Conservation (phyloP, 2,329 filamentous ascomycete species). For the Colletotrichum theobromicola region DNA sequence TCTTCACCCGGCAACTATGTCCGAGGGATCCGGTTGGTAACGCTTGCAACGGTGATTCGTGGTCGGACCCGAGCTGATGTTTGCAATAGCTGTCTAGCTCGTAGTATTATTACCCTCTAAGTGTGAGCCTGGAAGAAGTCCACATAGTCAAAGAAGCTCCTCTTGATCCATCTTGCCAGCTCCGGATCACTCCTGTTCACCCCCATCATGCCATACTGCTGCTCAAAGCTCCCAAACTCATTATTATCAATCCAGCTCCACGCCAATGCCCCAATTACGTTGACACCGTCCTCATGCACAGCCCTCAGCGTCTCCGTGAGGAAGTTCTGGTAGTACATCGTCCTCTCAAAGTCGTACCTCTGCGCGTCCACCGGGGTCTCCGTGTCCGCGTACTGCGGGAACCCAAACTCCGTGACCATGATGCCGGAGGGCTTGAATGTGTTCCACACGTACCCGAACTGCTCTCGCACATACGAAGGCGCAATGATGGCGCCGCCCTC, state of each 20-base stretch:
- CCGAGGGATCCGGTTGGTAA: neutral
- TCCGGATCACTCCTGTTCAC: constrained; percentile 54
- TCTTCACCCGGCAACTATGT: neutral
- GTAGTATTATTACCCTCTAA: neutral
- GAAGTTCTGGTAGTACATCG: constrained; percentile 59
- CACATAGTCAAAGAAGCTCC: constrained; percentile 63
- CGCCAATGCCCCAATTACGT: constrained; percentile 58
- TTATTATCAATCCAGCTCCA: constrained; percentile 61
- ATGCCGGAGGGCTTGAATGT: constrained; percentile 54
- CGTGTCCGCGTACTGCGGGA: constrained; percentile 55
- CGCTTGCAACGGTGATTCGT: neutral
- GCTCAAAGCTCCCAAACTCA: constrained; percentile 62
- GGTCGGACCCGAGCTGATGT: neutral
- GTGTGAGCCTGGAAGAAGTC: constrained; percentile 46
- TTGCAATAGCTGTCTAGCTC: neutral
- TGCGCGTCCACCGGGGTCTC: constrained; percentile 45
- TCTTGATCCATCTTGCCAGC: constrained; percentile 56
- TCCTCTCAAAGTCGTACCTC: constrained; percentile 57
- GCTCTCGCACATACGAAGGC: constrained; percentile 60
- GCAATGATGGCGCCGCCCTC: constrained; percentile 63
- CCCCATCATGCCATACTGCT: constrained; percentile 61
- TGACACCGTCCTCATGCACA: constrained; percentile 60
- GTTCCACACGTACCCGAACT: constrained; percentile 64
- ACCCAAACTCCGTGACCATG: constrained; percentile 61
- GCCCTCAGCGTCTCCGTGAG: constrained; percentile 59